Base-by-base conservation (phyloP, 768 basidiomycete species). In the Suillus weaverae region DNA sequence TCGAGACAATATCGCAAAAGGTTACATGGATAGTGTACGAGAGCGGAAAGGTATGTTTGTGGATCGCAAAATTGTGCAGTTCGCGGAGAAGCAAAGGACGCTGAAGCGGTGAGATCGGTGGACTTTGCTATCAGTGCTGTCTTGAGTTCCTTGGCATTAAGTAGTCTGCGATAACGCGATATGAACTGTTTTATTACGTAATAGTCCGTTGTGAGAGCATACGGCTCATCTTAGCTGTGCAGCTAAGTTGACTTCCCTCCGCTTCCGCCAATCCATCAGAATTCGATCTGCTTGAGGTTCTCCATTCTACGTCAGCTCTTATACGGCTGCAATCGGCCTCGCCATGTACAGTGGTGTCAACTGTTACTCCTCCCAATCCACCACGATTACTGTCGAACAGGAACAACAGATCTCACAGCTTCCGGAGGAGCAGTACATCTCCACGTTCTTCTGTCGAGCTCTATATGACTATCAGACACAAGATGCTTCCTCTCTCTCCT, bases 71-170 rank as follows among this genome's bases (percentile, higher is more conserved):
- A 89, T 97, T 36, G 94, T 99, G 1, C 92, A 97, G 72, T 90
- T 89, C 73, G 97, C 97, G 4, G 97, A 99, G 80, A 99, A 99
- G 80, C 97, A 99, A 79, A 84, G 97, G 74, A 99, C 97, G 33
- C 76, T 89, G 69, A 90, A 89, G 71, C 81, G 85, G 70, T 89
- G 77, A 76, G 59, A 51, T 39, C 26, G 33, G 36, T 60, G 20
- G 54, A n/a, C 55, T 35, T 22, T 53, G 63, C 60, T 64, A 68
- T 32, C 30, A 32, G 30, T 26, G 48, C 13, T 50, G 22, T 50
- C 6, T 22, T 22, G 22, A 16, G 22, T 50, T 51, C 26, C 30
- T 22, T 48, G 5, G 11, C 46, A 48, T 6, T 26, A 26, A 26
- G 26, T 51, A 30, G 26, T 51, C 67, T 67, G 16, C 26, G 56